Conservation (phyloP, 116 monocot species). For the Cymodocea nodosa region DNA sequence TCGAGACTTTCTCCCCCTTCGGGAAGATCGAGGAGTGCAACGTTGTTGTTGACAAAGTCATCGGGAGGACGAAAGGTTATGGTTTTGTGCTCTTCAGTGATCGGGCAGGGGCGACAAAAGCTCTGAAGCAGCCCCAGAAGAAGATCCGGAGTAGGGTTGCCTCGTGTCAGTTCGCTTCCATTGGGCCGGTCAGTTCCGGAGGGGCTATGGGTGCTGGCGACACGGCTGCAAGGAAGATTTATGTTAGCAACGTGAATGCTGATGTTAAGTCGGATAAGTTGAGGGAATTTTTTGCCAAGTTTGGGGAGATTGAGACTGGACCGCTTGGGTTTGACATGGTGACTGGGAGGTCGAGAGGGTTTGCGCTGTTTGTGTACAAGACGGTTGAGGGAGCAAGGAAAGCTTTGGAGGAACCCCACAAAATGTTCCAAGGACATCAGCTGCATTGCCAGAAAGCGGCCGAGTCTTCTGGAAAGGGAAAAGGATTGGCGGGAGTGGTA, state of each 20-base stretch:
- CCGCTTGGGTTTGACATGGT: constrained; percentile 59
- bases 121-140: constrained; percentile 22
- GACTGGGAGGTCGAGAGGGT: constrained; percentile 65
- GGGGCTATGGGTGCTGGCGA: constrained; percentile 13
- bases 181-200: neutral
- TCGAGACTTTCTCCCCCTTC: constrained; percentile 24
- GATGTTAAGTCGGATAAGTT: constrained; percentile 32
- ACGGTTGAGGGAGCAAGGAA: constrained; percentile 47
- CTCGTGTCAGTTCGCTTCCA: constrained; percentile 29
- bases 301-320: constrained; percentile 84
- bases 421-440: constrained; percentile 51
- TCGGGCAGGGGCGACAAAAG: neutral
- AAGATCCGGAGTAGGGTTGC: constrained; percentile 20
- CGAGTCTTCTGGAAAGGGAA: constrained; percentile 9
- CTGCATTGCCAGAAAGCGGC: constrained; percentile 39
- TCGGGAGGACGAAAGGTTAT: constrained; percentile 42
- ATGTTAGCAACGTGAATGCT: constrained; percentile 49
- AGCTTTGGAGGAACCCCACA: constrained; percentile 62
- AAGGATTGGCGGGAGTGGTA: constrained; percentile 1
- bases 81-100: constrained; percentile 4
- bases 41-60: constrained; percentile 39
- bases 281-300: constrained; percentile 42
- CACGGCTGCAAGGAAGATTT: constrained; percentile 53
- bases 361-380: constrained; percentile 64
- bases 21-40: constrained; percentile 43